A percentile compares a stretch with the other conserved stretches of the same genome.
phyloP scores from a whole-genome alignment of 2,329 filamentous ascomycete genomes.

The Blastomyces parvus region DNA sequence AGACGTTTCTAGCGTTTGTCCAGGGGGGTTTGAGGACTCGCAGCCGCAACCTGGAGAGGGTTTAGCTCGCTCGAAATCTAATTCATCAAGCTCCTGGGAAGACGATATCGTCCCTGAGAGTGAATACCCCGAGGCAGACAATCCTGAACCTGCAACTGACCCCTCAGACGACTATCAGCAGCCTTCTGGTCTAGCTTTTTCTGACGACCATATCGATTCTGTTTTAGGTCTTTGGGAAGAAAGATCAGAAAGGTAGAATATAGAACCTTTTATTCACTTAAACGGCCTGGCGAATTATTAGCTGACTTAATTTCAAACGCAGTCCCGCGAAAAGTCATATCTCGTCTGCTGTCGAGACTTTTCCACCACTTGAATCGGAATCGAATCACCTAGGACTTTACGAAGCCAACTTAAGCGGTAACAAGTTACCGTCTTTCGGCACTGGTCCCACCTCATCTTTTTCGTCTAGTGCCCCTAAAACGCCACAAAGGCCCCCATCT shows the following conservation, averaged over 20 bases:
- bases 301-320: neutral
- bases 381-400: neutral
- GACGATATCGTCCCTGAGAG: neutral
- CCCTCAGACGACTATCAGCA: neutral
- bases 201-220: neutral
- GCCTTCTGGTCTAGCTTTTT: neutral
- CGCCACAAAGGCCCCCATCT: neutral
- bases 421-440: neutral
- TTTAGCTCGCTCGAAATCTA: neutral
- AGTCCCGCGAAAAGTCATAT: neutral
- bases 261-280: neutral
- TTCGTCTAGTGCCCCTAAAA: neutral
- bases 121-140: neutral
- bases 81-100: slow-evolving; percentile 2
- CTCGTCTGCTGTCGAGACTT: neutral
- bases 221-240: neutral
- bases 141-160: neutral
- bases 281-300: neutral
- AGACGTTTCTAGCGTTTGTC: neutral
- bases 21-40: neutral
- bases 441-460: neutral
- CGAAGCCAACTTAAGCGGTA: neutral
- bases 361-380: neutral
- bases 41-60: neutral
- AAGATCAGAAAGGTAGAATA: neutral